Conservation (phyloP, 2,329 filamentous ascomycete genomes). For the Colletotrichum noveboracense region DNA sequence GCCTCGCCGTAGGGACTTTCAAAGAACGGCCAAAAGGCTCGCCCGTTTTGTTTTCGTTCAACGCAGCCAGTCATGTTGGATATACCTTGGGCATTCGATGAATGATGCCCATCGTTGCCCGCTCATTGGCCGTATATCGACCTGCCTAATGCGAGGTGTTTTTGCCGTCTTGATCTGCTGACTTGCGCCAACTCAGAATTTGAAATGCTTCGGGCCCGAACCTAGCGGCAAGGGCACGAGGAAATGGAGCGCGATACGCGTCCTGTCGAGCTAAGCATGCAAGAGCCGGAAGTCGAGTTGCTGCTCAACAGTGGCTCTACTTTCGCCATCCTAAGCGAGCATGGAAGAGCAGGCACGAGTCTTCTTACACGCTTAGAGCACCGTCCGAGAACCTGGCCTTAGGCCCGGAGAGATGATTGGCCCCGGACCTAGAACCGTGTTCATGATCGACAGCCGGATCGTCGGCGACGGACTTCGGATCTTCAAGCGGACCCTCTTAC, state of each 20-base stretch:
- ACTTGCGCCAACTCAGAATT: not conserved
- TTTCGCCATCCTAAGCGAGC: not conserved
- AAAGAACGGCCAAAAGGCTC: not conserved
- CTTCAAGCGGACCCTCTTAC: not conserved
- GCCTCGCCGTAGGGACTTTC: not conserved
- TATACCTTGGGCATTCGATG: not conserved
- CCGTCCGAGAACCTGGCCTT: not conserved
- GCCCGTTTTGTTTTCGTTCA: not conserved
- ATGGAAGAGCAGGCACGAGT: not conserved
- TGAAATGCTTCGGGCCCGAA: not conserved
- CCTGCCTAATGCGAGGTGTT: not conserved
- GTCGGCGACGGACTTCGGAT: not conserved
- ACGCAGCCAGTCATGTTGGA: not conserved
- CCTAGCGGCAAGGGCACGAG: not conserved
- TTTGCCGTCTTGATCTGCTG: not conserved
- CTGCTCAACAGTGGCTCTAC: not conserved
- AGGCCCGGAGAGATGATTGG: not conserved
- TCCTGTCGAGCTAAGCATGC: not conserved
- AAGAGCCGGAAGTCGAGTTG: not conserved
- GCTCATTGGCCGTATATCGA: not conserved
- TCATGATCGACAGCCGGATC: not conserved
- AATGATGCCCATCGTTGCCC: not conserved
- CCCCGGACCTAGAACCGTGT: not conserved
- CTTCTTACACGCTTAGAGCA: not conserved
- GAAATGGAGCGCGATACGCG: not conserved